Evolutionary conservation across 352 stramenopile species (phyloP), one percentile per base, ranked within the genome.

Genomic region (Phytophthora rubi): DNA sequence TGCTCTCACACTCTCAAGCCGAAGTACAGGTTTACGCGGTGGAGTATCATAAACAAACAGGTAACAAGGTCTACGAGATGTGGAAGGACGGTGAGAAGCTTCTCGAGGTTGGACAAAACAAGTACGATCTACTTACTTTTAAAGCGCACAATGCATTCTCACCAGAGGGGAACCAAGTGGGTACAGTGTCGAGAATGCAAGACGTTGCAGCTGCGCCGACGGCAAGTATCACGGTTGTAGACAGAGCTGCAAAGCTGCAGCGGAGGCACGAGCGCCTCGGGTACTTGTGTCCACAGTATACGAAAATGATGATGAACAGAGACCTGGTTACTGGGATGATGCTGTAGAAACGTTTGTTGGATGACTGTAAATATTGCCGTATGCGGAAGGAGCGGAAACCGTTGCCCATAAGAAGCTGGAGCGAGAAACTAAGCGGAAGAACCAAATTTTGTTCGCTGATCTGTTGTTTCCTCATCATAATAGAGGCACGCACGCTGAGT

Each of bases 11-110:
- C 32, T 62, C 53, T 6, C 62, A 68, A 6, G 44, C 53, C 8
- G 62, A 69, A 48, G 62, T 44, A 3, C 62, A 69, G 47, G 62
- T 45, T 3, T 69, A 59, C n/a, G 8, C 6, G 1, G 45, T 69
- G 0, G 45, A 69, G 15, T 69, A 63, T 21, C 44, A 62, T n/a
- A 30, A 45, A 18, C 45, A 53, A 1, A 7, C 9, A 3, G 37
- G 47, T 3, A 37, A 49, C 2, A 66, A 59, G 26, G 26, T 45
- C 4, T 57, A 61, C 30, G 61, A 68, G 26, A 42, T 68, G 2
- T 47, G 53, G 44, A 42, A 32, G 10, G 61, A 18, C 6, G 21
- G 39, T 2, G 6, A 62, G 6, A 37, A 58, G 15, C 2, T 68
- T 6, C 42, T 52, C 9, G 42, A 45, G 9, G 44, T 62, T 21